phyloP scores from a whole-genome alignment of 352 stramenopile species.

The Phytophthora pistaciae region DNA sequence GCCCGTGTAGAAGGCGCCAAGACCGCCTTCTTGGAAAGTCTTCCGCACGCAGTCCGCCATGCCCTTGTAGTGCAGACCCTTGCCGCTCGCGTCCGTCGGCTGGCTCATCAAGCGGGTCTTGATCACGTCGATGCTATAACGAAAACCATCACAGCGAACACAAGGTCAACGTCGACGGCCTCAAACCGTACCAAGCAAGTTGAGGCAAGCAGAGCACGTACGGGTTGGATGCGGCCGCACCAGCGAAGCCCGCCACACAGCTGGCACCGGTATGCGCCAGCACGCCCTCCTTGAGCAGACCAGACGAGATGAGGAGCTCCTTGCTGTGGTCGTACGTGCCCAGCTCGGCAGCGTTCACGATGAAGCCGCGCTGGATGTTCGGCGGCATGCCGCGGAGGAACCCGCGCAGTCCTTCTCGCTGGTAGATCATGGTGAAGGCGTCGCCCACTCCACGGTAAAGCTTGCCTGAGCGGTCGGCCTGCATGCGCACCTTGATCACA shows the following conservation, averaged over 20 bases:
- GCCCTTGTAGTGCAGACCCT: constrained; percentile 69
- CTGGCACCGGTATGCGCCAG: constrained; percentile 80
- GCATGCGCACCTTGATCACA: constrained; percentile 92
- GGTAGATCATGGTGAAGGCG: constrained; percentile 78
- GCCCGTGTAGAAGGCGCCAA: constrained; percentile 83
- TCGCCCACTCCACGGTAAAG: constrained; percentile 78
- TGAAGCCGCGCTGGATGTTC: constrained; percentile 88
- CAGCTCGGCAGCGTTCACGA: constrained; percentile 88
- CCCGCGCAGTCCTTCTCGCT: constrained; percentile 71
- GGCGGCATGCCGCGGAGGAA: constrained; percentile 86
- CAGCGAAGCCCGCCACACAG: constrained; percentile 80
- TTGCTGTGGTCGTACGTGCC: constrained; percentile 91
- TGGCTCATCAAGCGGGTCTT: constrained; percentile 89
- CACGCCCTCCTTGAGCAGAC: constrained; percentile 66
- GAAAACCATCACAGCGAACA: background rate
- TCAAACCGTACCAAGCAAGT: background rate
- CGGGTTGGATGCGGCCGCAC: constrained; percentile 79
- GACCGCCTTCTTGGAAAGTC: constrained; percentile 75
- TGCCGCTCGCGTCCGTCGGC: constrained; percentile 61
- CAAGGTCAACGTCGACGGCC: constrained; percentile 8
- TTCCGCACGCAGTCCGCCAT: constrained; percentile 78
- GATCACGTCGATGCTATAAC: constrained; percentile 79
- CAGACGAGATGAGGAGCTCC: constrained; percentile 72
- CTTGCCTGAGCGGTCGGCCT: constrained; percentile 74
- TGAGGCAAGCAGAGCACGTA: constrained; percentile 38